Evolutionary conservation across 176 grass and related monocot genomes (phyloP), one percentile per base, ranked within the genome.

Genomic region (Luzula sylvatica): DNA sequence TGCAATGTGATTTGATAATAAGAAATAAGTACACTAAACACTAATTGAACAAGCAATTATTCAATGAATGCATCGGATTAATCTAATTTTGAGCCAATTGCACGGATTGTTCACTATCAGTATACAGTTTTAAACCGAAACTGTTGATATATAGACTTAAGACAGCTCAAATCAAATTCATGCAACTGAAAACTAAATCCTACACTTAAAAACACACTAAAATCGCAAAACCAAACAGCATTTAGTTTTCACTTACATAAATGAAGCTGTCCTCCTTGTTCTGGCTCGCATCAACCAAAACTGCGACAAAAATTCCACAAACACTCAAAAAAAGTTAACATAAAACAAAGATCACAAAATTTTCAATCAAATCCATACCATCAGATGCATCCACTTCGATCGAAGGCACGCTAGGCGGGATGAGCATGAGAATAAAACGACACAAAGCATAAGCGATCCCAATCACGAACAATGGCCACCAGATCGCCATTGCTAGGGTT

Each of bases 361-460:
- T 24, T 25, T 5, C 11, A 2, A 25, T 16, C 8, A 49, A 23
- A 42, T 39, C 0, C 23, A 21, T 79, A 89, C 92, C 92, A 1
- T 96, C 92, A 45, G 85, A 82, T 50, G 78, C 58, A 55, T 96
- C 92, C 22, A 96, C 92, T 9, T 96, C 92, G 68, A 96, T 96
- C 42, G 85, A 89, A 48, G 92, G 92, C 65, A 96, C 84, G 38
- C 63, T 89, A 32, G 92, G 92, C 8, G 92, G 92, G 38, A 96
- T 89, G 19, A 96, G 85, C 59, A 96, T 48, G 53, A 96, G 85
- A 11, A 96, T 69, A 59, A 96, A 43, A 61, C 85, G 92, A 72
- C 85, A 96, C 58, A 89, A 51, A 41, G 68, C 81, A 77, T 79
- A 82, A 5, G 92, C 81, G 44, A 77, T 55, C 42, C 71, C 84